phyloP scores from a whole-genome alignment of 148 eudicot genomes.

The Spergularia bocconei region DNA sequence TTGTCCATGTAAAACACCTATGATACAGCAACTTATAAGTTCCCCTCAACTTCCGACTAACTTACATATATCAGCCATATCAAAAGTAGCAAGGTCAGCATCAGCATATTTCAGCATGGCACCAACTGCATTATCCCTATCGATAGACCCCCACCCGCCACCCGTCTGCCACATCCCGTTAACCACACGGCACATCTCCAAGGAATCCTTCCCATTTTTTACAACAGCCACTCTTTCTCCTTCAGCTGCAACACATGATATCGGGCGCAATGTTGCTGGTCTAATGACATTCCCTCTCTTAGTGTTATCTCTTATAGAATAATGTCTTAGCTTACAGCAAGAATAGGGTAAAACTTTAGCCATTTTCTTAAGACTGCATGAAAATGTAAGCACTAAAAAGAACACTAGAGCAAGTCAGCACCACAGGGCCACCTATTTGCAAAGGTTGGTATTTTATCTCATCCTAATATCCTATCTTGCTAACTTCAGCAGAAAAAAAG shows the following conservation, averaged over 20 bases:
- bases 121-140: constrained; percentile 52
- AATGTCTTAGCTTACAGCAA: constrained; percentile 32
- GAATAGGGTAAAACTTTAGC: constrained; percentile 38
- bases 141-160: constrained; percentile 75
- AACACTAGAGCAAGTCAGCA: neutral
- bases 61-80: constrained; percentile 86
- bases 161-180: constrained; percentile 91
- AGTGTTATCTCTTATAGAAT: constrained; percentile 27
- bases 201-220: constrained; percentile 63
- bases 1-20: constrained; percentile 5
- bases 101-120: constrained; percentile 80
- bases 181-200: constrained; percentile 63
- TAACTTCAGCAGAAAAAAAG: neutral
- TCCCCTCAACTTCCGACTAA: neutral
- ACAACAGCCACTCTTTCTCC: constrained; percentile 43
- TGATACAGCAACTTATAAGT: neutral
- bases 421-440: neutral
- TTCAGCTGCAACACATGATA: constrained; percentile 40
- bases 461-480: constrained; percentile 26
- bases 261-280: constrained; percentile 30
- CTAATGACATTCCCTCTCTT: constrained; percentile 20
- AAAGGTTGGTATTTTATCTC: neutral
- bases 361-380: constrained; percentile 32
- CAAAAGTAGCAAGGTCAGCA: constrained; percentile 71
- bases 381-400: neutral